These are phyloP conservation scores for Exophiala xenobiotica DNA, from an alignment of 2,329 filamentous ascomycete genomes.

Conservation along the genomic window DNA sequence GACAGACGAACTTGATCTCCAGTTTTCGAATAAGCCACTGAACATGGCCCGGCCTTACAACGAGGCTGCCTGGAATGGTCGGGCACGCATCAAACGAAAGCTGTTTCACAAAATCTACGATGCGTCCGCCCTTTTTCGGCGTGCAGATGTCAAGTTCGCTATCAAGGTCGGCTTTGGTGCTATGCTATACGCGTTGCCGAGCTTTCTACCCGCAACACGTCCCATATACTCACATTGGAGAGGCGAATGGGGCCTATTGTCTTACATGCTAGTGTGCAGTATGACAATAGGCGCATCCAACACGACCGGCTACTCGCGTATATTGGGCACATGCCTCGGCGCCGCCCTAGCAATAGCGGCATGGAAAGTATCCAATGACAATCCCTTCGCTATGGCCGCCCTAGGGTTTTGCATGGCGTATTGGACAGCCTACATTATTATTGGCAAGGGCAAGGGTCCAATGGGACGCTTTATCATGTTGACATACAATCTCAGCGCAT, in stretches of 20 bases:
- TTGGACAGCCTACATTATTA: slow-evolving; percentile 85
- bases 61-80: slow-evolving; percentile 11
- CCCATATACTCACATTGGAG: slow-evolving; percentile 83
- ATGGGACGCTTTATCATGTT: slow-evolving; percentile 92
- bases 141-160: slow-evolving; percentile 73
- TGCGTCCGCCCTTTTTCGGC: slow-evolving; percentile 56
- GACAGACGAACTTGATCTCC: slow-evolving; percentile 23
- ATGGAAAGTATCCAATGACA: slow-evolving; percentile 75
- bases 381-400: slow-evolving; percentile 71
- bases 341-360: slow-evolving; percentile 71
- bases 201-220: slow-evolving; percentile 76
- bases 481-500: slow-evolving; percentile 90
- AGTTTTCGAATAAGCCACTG: slow-evolving; percentile 18
- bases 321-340: slow-evolving; percentile 81
- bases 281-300: slow-evolving; percentile 98
- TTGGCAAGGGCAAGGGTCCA: slow-evolving; percentile 79
- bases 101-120: slow-evolving; percentile 49
- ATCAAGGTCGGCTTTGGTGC: slow-evolving; percentile 92
- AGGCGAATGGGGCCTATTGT: slow-evolving; percentile 93
- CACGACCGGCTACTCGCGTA: slow-evolving; percentile 82
- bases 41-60: slow-evolving; percentile 11
- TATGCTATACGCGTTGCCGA: slow-evolving; percentile 81
- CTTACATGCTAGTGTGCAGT: slow-evolving; percentile 96
- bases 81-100: slow-evolving; percentile 22
- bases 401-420: slow-evolving; percentile 79